Evolutionary conservation across 257 asterid species (phyloP).

Genomic region (Primulina eburnea): DNA sequence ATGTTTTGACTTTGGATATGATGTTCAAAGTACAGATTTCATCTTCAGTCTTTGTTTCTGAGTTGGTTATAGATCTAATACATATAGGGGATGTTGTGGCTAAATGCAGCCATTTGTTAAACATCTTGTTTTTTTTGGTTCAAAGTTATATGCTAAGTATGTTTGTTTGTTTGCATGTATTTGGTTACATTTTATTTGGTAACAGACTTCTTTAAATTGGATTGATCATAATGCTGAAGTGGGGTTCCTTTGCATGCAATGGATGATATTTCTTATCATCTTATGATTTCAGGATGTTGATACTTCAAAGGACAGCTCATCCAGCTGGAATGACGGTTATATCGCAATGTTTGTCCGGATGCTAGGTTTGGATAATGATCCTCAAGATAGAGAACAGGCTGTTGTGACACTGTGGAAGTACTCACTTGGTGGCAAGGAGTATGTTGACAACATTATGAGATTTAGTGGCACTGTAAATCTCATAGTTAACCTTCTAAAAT

Average conservation of each 20-base stretch:
- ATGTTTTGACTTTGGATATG: neutral
- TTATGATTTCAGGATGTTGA: constrained; percentile 50
- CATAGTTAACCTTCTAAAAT: constrained; percentile 66
- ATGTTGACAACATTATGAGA: constrained; percentile 68
- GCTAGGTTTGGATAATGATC: constrained; percentile 84
- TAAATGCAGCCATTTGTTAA: neutral
- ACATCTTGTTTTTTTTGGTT: too few relatives aligned
- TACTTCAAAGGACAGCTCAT: constrained; percentile 31
- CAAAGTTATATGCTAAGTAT: neutral
- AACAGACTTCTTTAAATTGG: neutral
- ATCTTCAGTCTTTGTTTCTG: neutral
- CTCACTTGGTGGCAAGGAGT: constrained; percentile 74
- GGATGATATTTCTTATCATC: constrained; percentile 15
- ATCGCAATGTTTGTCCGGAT: constrained; percentile 65
- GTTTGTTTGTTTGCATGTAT: neutral
- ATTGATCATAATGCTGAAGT: neutral
- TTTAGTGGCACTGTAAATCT: constrained; percentile 64
- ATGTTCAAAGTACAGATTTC: neutral
- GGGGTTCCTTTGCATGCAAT: neutral
- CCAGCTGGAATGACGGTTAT: constrained; percentile 48
- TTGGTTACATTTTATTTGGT: neutral
- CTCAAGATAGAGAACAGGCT: constrained; percentile 76
- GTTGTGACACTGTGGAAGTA: constrained; percentile 73
- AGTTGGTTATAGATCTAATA: neutral
- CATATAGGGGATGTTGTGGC: neutral